Conservation (phyloP, 495 filamentous ascomycete species). For the Penicillium diatomitis region DNA sequence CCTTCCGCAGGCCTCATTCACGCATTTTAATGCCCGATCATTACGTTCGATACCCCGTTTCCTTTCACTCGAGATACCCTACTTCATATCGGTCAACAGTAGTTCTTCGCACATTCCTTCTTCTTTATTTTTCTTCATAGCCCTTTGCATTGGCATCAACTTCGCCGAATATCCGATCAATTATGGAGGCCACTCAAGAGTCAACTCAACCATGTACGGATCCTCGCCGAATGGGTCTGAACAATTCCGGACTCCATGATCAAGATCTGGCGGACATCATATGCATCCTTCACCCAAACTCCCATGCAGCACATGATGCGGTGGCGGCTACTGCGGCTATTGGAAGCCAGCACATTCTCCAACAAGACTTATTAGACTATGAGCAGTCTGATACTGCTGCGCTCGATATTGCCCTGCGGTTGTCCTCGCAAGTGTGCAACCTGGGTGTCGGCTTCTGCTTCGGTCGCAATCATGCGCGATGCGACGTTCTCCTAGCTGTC, state of each 20-base stretch:
- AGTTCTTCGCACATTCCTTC: constrained; percentile 6
- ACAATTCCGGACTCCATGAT: constrained; percentile 68
- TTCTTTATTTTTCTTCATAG: constrained; percentile 5
- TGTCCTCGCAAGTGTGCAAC: constrained; percentile 61
- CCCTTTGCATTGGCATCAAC: constrained; percentile 5
- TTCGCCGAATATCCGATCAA: constrained; percentile 1
- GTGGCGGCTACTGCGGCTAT: constrained; percentile 39
- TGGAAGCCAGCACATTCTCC: constrained; percentile 52
- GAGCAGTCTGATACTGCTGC: constrained; percentile 35
- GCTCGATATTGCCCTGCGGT: constrained; percentile 66
- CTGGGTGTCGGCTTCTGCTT: constrained; percentile 68
- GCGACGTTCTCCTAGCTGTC: constrained; percentile 60
- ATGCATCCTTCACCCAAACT: constrained; percentile 76
- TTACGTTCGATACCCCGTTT: constrained; percentile 14
- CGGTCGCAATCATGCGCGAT: constrained; percentile 60
- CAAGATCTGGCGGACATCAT: constrained; percentile 80
- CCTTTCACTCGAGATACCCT: constrained; percentile 17
- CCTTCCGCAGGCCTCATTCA: neutral
- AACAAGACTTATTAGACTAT: constrained; percentile 29
- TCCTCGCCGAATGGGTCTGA: constrained; percentile 64
- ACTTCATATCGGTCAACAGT: constrained; percentile 10
- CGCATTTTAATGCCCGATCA: constrained; percentile 10
- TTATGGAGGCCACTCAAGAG: constrained; percentile 50
- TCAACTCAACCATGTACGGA: constrained; percentile 77
- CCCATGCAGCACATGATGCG: constrained; percentile 58